Conservation (phyloP, 768 basidiomycete genomes). For the Pisolithus orientalis region DNA sequence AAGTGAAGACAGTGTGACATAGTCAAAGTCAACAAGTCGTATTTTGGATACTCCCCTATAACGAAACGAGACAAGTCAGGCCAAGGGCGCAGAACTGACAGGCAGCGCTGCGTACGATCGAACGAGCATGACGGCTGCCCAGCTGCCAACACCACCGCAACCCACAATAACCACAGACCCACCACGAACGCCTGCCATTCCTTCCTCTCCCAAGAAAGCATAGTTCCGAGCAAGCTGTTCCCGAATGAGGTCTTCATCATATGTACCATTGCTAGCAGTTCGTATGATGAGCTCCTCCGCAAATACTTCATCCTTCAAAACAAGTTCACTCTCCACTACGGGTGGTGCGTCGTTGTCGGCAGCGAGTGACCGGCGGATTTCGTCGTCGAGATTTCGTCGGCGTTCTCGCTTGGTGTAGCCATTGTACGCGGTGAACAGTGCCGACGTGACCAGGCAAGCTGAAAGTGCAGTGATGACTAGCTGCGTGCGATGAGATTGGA, state of each 20-base stretch:
- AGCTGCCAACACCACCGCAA: constrained; percentile 95
- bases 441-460: constrained; percentile 57
- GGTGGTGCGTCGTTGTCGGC: constrained; percentile 7
- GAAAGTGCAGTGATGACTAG: constrained; percentile 59
- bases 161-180: constrained; percentile 85
- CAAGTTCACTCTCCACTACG: background rate
- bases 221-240: constrained; percentile 94
- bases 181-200: constrained; percentile 70
- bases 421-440: constrained; percentile 53
- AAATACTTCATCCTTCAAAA: background rate
- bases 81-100: background rate
- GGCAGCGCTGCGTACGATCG: constrained; percentile 59
- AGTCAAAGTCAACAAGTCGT: constrained; percentile 90
- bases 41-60: constrained; percentile 68
- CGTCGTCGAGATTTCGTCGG: constrained; percentile 51
- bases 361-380: constrained; percentile 48
- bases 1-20: constrained; percentile 90
- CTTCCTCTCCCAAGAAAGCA: constrained; percentile 87
- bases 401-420: constrained; percentile 39
- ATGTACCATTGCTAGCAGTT: constrained; percentile 26
- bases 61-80: background rate
- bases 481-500: constrained; percentile 54
- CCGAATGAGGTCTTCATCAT: constrained; percentile 74
- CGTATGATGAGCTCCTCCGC: constrained; percentile 13
- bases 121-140: constrained; percentile 90